Percentiles rank a stretch among this genome's conserved stretches.
These are phyloP conservation scores for Rhizoctonia solani DNA, from an alignment of 1,284 basidiomycete species.

Conservation along the genomic window DNA sequence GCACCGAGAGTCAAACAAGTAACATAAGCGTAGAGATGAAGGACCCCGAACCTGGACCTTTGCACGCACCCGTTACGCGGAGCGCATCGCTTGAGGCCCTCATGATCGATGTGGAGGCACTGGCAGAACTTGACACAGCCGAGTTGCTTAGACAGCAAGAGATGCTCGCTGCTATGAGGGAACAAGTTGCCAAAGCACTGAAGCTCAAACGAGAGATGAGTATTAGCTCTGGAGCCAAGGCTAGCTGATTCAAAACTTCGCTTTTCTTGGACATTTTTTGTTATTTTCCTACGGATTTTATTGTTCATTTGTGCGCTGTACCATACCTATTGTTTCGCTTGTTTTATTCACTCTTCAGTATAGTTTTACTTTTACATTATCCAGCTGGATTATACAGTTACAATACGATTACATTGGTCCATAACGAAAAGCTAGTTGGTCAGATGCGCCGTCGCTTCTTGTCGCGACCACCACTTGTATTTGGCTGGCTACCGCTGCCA, in stretches of 20 bases:
- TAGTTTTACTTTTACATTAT: slow-evolving; percentile 5
- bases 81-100: slow-evolving; percentile 10
- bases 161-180: slow-evolving; percentile 22
- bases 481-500: background rate
- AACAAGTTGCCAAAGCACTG: slow-evolving; percentile 10
- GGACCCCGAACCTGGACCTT: background rate
- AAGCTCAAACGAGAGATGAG: background rate
- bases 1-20: background rate
- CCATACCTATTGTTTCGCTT: too few species aligned
- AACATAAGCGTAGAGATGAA: background rate
- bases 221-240: background rate
- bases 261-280: background rate
- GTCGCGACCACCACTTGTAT: too few species aligned
- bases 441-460: slow-evolving; percentile 2
- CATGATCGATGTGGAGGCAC: slow-evolving; percentile 15
- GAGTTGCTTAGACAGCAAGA: slow-evolving; percentile 23
- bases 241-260: background rate
- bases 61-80: background rate
- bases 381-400: background rate
- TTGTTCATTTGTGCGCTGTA: too few species aligned
- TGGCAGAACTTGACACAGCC: slow-evolving; percentile 10
- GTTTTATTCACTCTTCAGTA: too few species aligned
- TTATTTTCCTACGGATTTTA: too few species aligned
- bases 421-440: background rate
- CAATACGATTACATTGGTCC: slow-evolving; percentile 9